These are phyloP conservation scores for Mrakia blollopis DNA, from an alignment of 768 basidiomycete genomes.

Conservation along the genomic window DNA sequence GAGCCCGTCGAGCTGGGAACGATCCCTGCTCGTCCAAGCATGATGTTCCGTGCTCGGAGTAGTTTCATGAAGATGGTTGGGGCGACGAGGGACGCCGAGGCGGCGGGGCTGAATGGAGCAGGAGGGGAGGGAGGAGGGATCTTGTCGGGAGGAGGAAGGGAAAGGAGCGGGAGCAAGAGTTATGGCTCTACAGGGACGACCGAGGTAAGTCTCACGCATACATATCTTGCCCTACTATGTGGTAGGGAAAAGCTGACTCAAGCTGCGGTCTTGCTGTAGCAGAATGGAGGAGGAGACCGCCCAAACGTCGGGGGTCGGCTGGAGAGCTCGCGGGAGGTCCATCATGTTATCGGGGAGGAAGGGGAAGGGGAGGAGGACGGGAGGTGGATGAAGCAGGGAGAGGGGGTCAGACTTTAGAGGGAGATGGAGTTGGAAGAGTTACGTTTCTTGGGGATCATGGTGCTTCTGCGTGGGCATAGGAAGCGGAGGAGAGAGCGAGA, in stretches of 20 bases:
- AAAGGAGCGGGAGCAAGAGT: not conserved
- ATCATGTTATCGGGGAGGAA: not conserved
- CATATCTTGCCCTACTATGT: no score
- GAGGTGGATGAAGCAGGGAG: conserved; percentile 4
- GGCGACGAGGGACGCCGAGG: not conserved
- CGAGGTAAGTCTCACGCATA: not conserved
- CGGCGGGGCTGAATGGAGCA: not conserved
- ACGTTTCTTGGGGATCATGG: no score
- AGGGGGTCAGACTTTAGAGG: not conserved
- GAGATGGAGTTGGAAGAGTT: no score
- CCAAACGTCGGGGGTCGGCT: not conserved
- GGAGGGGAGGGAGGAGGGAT: not conserved
- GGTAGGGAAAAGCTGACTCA: not conserved
- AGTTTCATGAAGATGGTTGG: conserved; percentile 9
- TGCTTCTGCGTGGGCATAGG: no score
- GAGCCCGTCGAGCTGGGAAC: not conserved
- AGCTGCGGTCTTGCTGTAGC: no score
- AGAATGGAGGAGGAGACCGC: not conserved
- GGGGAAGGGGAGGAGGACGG: not conserved
- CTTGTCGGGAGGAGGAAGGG: conserved; percentile 3
- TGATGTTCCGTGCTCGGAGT: not conserved
- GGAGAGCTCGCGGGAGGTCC: not conserved
- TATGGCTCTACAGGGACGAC: not conserved
- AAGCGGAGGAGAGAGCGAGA: no score
- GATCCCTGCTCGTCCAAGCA: not conserved